A percentile compares a stretch with the other conserved stretches of the same genome.
These are phyloP conservation scores for Solanum dulcamara DNA, from an alignment of 257 asterid genomes.

Conservation along the genomic window DNA sequence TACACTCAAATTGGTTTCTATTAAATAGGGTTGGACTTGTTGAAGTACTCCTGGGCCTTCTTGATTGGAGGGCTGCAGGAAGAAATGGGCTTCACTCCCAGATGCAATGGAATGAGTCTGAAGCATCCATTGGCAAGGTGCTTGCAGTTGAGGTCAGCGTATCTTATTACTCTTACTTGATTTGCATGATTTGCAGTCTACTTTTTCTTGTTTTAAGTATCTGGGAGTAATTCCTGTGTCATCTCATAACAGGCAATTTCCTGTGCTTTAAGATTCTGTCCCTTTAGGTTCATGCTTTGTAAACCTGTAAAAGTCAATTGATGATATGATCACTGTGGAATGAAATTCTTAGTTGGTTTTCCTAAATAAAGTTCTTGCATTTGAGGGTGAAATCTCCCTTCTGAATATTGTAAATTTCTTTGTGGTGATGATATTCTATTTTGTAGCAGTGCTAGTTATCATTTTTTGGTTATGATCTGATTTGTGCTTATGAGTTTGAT, in stretches of 20 bases:
- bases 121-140: constrained; percentile 91
- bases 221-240: neutral
- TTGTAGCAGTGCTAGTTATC: neutral
- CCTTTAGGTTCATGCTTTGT: neutral
- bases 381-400: neutral
- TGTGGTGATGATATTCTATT: neutral
- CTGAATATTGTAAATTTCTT: neutral
- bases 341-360: neutral
- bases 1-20: neutral
- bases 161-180: neutral
- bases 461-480: neutral
- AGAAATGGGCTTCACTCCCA: constrained; percentile 66
- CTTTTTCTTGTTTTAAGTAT: neutral
- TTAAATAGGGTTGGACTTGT: constrained; percentile 87
- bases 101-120: constrained; percentile 99
- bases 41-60: constrained; percentile 96
- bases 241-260: neutral
- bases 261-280: neutral
- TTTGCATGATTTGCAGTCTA: neutral
- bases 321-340: neutral
- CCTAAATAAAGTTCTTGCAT: neutral
- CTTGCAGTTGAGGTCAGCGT: constrained; percentile 84
- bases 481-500: neutral
- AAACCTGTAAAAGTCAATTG: neutral
- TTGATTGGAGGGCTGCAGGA: constrained; percentile 99